Evolutionary conservation across 2,329 filamentous ascomycete genomes (phyloP), one percentile per base, ranked within the genome.

Genomic region (Leptographium galeiforme): DNA sequence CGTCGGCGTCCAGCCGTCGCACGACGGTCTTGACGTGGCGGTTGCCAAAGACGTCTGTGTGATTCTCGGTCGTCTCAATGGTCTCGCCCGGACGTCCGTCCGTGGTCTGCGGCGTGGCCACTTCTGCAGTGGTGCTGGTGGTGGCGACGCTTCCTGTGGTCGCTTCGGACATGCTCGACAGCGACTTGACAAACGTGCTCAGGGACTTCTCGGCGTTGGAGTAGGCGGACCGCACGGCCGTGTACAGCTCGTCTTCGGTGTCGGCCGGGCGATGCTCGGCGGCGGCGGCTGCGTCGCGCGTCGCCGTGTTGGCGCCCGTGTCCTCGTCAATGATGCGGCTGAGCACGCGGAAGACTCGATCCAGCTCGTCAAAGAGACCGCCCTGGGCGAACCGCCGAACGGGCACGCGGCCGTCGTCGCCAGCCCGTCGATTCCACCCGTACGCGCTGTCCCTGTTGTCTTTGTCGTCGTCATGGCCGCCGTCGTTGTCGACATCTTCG

Each of bases 11-110:
- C 10, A 71, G 60, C 8, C 62, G 69, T 55, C 65, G 69, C 32
- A 68, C 64, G 8, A 67, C 69, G 10, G 66, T 66, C 58, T 68
- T 72, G 51, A 64, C 66, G 54, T 73, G 71, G 13, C 67, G 58
- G 57, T 72, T 70, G 36, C 72, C 73, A 50, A 66, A 67, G 8
- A 61, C 58, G 58, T 76, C 72, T 6, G 71, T 65, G 50, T 70
- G 67, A 56, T 75, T 70, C 6, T 71, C 65, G 32, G 64, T 69
- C 2, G 64, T 67, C 53, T 64, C 63, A 32, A 69, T 62, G 32
- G 67, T 64, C 51, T 67, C 50, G 36, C 53, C 52, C 11, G 51
- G 46, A 8, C 40, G 46, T 2, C 25, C 34, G 30, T 46, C 18
- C 30, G 52, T 32, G 11, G n/a, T 14, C 8, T 18, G n/a, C n/a